A percentile compares a stretch with the other conserved stretches of the same genome.
phyloP scores from a whole-genome alignment of 176 grass and related monocot species.

The Lolium rigidum region DNA sequence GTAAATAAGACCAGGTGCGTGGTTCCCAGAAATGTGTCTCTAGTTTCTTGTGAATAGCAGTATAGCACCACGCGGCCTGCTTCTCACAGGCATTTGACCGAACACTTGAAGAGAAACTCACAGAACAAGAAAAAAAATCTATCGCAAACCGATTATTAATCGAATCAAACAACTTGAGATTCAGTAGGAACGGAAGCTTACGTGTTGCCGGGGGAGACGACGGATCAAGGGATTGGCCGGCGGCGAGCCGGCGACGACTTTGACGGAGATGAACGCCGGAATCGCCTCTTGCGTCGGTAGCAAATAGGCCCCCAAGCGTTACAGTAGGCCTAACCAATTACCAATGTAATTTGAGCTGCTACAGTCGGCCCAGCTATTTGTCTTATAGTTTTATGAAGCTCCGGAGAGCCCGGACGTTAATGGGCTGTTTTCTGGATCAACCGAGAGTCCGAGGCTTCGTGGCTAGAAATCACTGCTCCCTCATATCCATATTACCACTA shows the following conservation, averaged over 20 bases:
- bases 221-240: too few species aligned
- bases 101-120: constrained; percentile 7
- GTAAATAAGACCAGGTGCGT: neutral
- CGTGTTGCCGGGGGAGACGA: neutral
- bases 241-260: neutral
- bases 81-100: constrained; percentile 28
- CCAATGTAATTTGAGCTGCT: too few species aligned
- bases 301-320: neutral
- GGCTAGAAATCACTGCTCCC: too few species aligned
- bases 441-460: neutral
- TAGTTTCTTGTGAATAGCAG: neutral
- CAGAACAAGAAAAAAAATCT: neutral
- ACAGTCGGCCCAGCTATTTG: too few species aligned
- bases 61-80: neutral
- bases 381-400: too few species aligned
- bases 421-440: neutral
- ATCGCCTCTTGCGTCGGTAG: neutral
- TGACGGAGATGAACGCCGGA: neutral
- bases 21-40: neutral
- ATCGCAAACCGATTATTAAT: neutral
- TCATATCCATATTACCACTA: too few species aligned
- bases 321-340: neutral
- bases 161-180: neutral
- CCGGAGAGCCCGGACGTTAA: neutral
- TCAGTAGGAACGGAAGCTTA: neutral